Conservation (phyloP, 345 rosid genomes). For the Mallotus nudiflorus region DNA sequence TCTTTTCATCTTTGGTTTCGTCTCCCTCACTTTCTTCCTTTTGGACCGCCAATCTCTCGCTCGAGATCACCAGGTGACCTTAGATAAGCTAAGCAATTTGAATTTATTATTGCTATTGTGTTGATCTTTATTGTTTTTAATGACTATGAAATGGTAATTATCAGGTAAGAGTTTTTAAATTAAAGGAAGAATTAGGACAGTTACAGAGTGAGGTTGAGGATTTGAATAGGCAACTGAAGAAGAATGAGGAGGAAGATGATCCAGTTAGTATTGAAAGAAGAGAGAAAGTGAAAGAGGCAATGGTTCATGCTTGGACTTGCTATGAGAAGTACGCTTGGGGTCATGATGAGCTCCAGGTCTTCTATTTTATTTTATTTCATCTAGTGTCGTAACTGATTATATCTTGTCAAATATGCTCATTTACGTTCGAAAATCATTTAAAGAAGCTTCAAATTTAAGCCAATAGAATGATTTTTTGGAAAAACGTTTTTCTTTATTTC, state of each 20-base stretch:
- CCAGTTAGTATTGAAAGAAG: constrained; percentile 23
- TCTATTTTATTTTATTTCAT: background rate
- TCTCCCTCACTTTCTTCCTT: constrained; percentile 6
- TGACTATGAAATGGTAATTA: background rate
- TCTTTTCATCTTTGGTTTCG: background rate
- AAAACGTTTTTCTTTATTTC: too few relatives aligned
- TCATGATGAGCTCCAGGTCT: constrained; percentile 34
- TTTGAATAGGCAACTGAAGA: constrained; percentile 19
- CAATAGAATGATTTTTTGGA: too few relatives aligned
- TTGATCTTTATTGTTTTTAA: background rate
- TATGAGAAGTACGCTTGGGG: constrained; percentile 40
- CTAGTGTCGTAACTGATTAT: background rate
- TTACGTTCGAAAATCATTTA: too few relatives aligned
- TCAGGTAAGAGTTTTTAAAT: constrained; percentile 46
- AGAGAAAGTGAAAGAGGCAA: constrained; percentile 35
- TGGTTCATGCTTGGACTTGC: constrained; percentile 36
- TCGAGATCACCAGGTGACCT: constrained; percentile 11
- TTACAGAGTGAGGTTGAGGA: constrained; percentile 34
- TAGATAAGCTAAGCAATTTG: background rate
- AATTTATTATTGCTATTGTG: background rate
- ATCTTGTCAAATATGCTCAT: background rate
- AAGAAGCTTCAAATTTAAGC: too few relatives aligned
- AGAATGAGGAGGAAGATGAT: constrained; percentile 17
- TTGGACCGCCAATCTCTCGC: constrained; percentile 10
- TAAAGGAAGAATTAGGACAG: constrained; percentile 32